These are phyloP conservation scores for Pluteus cervinus DNA, from an alignment of 768 basidiomycete species.

Conservation along the genomic window DNA sequence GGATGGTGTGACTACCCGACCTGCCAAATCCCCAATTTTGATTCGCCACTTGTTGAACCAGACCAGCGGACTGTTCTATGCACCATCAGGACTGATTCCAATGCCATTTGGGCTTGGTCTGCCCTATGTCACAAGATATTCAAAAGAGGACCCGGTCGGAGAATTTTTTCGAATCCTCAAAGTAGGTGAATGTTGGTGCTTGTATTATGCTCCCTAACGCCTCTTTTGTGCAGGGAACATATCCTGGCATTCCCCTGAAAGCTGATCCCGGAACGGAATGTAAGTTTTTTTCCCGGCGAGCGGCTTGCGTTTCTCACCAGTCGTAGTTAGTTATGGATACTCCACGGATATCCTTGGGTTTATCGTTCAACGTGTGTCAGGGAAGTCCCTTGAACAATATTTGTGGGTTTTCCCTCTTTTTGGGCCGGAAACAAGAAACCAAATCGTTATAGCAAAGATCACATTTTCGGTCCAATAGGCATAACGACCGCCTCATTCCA, in stretches of 20 bases:
- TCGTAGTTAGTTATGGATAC: slow-evolving; percentile 24
- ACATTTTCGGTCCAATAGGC: slow-evolving; percentile 24
- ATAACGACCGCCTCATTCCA: slow-evolving; percentile 22
- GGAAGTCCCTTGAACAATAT: slow-evolving; percentile 20
- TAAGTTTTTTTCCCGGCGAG: slow-evolving; percentile 4
- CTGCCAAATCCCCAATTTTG: slow-evolving; percentile 16
- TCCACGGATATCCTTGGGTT: slow-evolving; percentile 24
- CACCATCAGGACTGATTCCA: slow-evolving; percentile 7
- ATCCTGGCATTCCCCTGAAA: slow-evolving; percentile 17
- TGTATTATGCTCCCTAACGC: not conserved
- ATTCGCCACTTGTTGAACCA: slow-evolving; percentile 26
- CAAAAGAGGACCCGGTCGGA: slow-evolving; percentile 14
- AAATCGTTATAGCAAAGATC: slow-evolving; percentile 16
- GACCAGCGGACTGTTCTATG: slow-evolving; percentile 24
- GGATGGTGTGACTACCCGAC: slow-evolving; percentile 13
- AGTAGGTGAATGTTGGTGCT: slow-evolving; percentile 9
- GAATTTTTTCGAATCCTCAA: slow-evolving; percentile 17
- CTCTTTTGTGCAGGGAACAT: slow-evolving; percentile 12
- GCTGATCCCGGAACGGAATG: slow-evolving; percentile 28
- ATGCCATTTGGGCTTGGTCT: slow-evolving; percentile 8
- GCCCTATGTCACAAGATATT: slow-evolving; percentile 18
- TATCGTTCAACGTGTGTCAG: slow-evolving; percentile 21
- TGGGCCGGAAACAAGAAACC: not conserved
- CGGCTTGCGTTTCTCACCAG: too few species aligned
- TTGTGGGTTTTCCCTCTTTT: slow-evolving; percentile 13